Percentiles rank a stretch among this genome's conserved stretches.
Conservation (phyloP, 352 stramenopile genomes). For the Globisporangium splendens region DNA sequence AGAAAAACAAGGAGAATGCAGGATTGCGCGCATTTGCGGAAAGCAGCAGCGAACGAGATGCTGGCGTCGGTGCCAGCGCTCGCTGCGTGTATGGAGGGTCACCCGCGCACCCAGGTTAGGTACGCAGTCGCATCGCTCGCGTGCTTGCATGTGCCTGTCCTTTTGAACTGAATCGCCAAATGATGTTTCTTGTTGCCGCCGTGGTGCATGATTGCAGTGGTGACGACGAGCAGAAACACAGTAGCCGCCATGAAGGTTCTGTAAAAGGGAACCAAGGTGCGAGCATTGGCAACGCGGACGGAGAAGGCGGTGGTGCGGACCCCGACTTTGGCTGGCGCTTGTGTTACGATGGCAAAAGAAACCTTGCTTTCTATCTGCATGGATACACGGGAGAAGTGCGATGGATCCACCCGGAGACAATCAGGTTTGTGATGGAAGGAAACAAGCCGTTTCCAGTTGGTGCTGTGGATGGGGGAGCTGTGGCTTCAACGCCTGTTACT, state of each 20-base stretch:
- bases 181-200: neutral
- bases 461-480: neutral
- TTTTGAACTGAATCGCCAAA: neutral
- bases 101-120: neutral
- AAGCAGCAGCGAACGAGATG: neutral
- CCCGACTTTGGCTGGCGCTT: conserved; percentile 52
- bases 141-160: neutral
- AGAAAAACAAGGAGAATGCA: neutral
- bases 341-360: conserved; percentile 42
- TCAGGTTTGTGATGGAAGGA: conserved; percentile 51
- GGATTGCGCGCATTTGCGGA: neutral
- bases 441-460: conserved; percentile 30
- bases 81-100: neutral
- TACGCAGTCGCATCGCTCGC: neutral
- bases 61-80: neutral
- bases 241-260: no score
- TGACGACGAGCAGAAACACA: neutral
- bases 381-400: conserved; percentile 72
- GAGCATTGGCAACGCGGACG: neutral
- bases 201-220: neutral
- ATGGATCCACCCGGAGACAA: conserved; percentile 45
- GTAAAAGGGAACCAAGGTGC: neutral
- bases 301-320: neutral
- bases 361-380: conserved; percentile 58
- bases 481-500: neutral